Base-by-base conservation (phyloP, 1,284 basidiomycete species). In the Fomitiporia mediterranea region DNA sequence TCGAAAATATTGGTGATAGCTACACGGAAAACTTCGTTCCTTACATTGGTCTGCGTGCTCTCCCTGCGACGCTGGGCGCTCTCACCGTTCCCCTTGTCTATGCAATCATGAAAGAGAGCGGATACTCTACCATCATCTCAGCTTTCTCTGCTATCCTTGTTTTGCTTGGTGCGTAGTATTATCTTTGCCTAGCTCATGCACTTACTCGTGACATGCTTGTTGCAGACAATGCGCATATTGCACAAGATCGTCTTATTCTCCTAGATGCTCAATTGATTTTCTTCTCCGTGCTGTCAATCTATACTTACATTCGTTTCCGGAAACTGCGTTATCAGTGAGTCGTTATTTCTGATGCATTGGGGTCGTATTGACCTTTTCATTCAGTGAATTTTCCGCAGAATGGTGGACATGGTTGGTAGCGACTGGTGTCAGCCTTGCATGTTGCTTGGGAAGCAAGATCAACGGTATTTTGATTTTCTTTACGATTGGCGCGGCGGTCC, bases 401-500 rank as follows among this genome's bases (percentile, higher is more conserved):
- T 99, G 97, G 97, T 99, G 95, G 94, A 79, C 80, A 46, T 99
- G 97, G 97, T 78, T 99, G 43, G 69, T 90, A 37, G 80, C 89
- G 1, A 98, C 97, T 1, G 97, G 97, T 34, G 79, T 90, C 48
- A 93, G 89, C 68, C 91, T 99, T 78, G 94, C 94, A 30, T 90
- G 94, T 69, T 94, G 95, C 2, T 91, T 98, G 79, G 94, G 92
- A 17, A 97, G 96, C 70, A 99, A 99, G 74, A 96, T 99, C 75
- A 98, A 98, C 64, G 97, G 97, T 50, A 78, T 99, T 55, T 80
- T 99, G 61, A 95, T 94, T 0, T 98, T 99, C 60, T 63, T 86
- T 46, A 86, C 91, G 17, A 85, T 99, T 62, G 97, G 97, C 1
- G 78, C 88, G 37, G 96, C 96, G 3, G 97, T 99, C 40, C 70